Base-by-base conservation (phyloP, 2,329 filamentous ascomycete genomes). In the Exophiala viscosa region DNA sequence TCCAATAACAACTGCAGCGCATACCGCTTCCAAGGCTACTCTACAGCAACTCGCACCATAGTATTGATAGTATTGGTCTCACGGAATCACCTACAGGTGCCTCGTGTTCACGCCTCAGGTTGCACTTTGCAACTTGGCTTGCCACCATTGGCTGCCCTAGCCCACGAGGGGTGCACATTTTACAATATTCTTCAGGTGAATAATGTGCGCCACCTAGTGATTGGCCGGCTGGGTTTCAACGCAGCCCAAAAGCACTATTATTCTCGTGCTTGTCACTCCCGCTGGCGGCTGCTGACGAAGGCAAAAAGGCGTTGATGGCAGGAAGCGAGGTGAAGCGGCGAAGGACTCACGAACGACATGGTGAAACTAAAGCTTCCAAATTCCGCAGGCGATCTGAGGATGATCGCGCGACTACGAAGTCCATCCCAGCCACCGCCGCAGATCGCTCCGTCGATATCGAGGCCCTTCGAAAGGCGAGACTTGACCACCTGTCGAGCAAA, bases 391-490 rank as follows among this genome's bases (percentile, higher is more conserved):
- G 35, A 18, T 34, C 46, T 43, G 48, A 55, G 18, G 39, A 58
- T 54, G 54, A 57, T 40, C 35, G 28, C 20, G 11, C 43, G 14
- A 41, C 52, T 23, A 34, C 48, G 32, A 55, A 51, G 39, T 34
- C 54, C 11, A 10, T 48, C 39, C 18, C 45, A 31, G n/a, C 50
- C 39, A 28, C 45, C 35, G 41, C 57, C 17, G 17, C 48, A 20
- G 52, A 58, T 32, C 54, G 44, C 45, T 52, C 60, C 14, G 38
- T 44, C 42, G 57, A 62, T 50, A 41, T 61, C 35, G 52, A 62
- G 40, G 60, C 56, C 15, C 42, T 64, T 28, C 60, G 60, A 50
- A 50, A 56, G 35, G 56, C 61, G 17, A 59, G 63, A 45, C 57
- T 65, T 33, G 52, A 59, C 35, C 57, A 59, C 47, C 54, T 58